phyloP scores from a whole-genome alignment of 2,329 filamentous ascomycete genomes.

The Elsinoe ampelina region DNA sequence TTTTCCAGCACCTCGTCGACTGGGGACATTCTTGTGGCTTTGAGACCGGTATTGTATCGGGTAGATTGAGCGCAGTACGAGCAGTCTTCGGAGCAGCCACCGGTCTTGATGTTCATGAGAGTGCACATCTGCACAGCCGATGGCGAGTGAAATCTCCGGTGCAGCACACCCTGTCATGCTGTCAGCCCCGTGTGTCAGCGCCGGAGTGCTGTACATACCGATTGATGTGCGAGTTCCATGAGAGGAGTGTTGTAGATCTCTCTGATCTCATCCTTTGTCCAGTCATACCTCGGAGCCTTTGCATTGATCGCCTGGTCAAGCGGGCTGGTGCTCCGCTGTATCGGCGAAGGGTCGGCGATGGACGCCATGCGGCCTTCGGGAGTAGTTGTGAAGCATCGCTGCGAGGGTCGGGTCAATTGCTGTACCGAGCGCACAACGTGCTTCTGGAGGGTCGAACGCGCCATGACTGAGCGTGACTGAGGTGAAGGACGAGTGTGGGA shows the following conservation, averaged over 20 bases:
- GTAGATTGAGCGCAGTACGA: conserved; percentile 88
- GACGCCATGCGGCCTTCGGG: conserved; percentile 27
- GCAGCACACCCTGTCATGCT: conserved; percentile 54
- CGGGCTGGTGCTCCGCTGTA: conserved; percentile 21
- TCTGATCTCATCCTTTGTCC: conserved; percentile 73
- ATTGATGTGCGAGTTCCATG: conserved; percentile 52
- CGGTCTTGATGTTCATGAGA: conserved; percentile 93
- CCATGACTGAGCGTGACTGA: neutral
- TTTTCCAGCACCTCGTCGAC: conserved; percentile 75
- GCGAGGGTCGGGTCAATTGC: conserved; percentile 16
- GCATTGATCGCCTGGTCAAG: conserved; percentile 50
- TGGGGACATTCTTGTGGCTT: conserved; percentile 67
- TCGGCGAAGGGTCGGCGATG: conserved; percentile 19
- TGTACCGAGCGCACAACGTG: conserved; percentile 15
- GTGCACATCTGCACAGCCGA: conserved; percentile 84
- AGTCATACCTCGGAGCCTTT: conserved; percentile 56
- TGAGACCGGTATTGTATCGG: conserved; percentile 62
- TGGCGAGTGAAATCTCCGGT: conserved; percentile 78
- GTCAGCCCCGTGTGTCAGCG: neutral
- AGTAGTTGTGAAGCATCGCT: conserved; percentile 27
- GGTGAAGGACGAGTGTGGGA: neutral
- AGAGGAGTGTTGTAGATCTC: conserved; percentile 74
- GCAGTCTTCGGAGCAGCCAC: conserved; percentile 86
- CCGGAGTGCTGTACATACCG: no score
- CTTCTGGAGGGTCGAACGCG: conserved; percentile 1